These are phyloP conservation scores for Penicillium capsulatum DNA, from an alignment of 2,329 filamentous ascomycete species.

Conservation along the genomic window DNA sequence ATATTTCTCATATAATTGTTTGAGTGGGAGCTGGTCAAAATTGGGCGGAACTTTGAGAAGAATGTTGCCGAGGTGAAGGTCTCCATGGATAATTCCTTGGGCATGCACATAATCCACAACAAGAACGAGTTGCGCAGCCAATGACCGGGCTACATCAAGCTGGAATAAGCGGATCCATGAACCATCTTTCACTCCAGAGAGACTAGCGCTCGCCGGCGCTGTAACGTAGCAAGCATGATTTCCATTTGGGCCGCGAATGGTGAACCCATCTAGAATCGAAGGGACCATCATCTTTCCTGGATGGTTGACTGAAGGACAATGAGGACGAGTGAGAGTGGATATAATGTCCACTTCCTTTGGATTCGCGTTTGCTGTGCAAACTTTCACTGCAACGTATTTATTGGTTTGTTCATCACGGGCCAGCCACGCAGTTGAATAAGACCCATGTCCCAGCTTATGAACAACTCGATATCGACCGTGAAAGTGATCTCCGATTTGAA, in stretches of 20 bases:
- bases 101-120: conserved; percentile 31
- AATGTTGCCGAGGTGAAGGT: conserved; percentile 26
- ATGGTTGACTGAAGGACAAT: neutral
- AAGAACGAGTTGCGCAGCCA: conserved; percentile 28
- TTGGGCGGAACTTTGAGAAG: conserved; percentile 16
- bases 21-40: conserved; percentile 19
- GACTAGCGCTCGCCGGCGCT: conserved; percentile 15
- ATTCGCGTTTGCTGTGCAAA: conserved; percentile 23
- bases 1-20: conserved; percentile 20
- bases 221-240: conserved; percentile 25
- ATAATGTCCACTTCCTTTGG: conserved; percentile 14
- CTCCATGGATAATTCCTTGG: conserved; percentile 27
- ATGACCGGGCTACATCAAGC: conserved; percentile 20
- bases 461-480: conserved; percentile 37
- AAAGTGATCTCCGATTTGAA: conserved; percentile 28
- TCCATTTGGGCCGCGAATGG: conserved; percentile 17
- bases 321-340: conserved; percentile 4
- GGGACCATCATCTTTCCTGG: conserved; percentile 9
- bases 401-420: conserved; percentile 21
- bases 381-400: conserved; percentile 27
- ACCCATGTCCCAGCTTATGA: conserved; percentile 41
- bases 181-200: conserved; percentile 17
- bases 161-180: conserved; percentile 25
- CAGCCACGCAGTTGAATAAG: conserved; percentile 35
- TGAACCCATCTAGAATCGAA: conserved; percentile 12